Base-by-base conservation (phyloP, 164 flowering plant species). In the Chimonanthus salicifolius region DNA sequence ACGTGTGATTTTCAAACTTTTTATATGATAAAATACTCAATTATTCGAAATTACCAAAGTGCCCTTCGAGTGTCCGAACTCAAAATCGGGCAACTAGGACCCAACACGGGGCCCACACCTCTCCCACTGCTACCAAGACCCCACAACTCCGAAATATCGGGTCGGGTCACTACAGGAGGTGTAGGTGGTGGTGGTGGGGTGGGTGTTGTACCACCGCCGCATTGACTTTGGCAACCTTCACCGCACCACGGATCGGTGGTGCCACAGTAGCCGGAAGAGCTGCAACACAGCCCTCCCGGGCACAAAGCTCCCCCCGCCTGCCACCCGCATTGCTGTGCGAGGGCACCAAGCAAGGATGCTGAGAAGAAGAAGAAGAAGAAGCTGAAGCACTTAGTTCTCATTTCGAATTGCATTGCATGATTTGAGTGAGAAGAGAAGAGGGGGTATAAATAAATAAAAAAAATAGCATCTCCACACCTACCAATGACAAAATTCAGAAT, bases 231-330 rank as follows among this genome's bases (percentile, higher is more conserved):
- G 68, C 74, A 72, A 16, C 74, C 74, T 3, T 16, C 46, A 6
- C 68, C 74, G 46, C 67, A 72, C 44, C 47, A 72, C 21, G 62
- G 33, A 4, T 0, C 2, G 3, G 74, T 72, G 74, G 10, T 45
- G 11, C 74, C 74, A 62, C 74, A 72, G 21, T 18, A 72, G 9
- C 74, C 74, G 16, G 2, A 72, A 50, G 62, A 50, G 51, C 74
- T 72, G 51, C 74, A 72, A 43, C 74, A 72, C 6, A 72, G 67
- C 6, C 74, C 74, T 13, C 67, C 67, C 1, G 74, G 51, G 49
- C 74, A 72, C 33, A 18, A 6, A 47, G 68, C 68, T 6, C 68
- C 74, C 15, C 68, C 74, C 0, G 67, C 67, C 6, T 72, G 67
- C 4, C 54, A 62, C 9, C 74, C 74, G 18, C 74, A 72, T 46